These are phyloP conservation scores for Leccinum boreale DNA, from an alignment of 768 basidiomycete genomes.

Conservation along the genomic window DNA sequence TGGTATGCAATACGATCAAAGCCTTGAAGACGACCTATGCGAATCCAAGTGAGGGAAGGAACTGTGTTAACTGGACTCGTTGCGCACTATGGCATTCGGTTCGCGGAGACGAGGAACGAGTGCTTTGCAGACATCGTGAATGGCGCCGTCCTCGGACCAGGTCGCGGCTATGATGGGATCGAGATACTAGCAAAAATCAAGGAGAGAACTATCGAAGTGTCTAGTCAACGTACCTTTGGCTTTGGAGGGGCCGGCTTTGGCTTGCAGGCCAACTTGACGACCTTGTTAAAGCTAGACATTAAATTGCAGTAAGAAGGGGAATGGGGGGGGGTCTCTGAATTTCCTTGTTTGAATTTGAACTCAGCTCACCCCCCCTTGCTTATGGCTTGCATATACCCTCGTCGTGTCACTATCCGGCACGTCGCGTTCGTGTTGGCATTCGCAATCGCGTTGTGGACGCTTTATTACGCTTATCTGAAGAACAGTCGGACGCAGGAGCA, in stretches of 20 bases:
- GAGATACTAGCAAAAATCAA: constrained; percentile 61
- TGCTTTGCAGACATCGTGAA: constrained; percentile 91
- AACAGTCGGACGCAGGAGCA: constrained; percentile 6
- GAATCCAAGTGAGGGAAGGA: neutral
- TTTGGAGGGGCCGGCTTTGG: constrained; percentile 96
- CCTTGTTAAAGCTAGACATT: constrained; percentile 86
- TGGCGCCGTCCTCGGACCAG: constrained; percentile 92
- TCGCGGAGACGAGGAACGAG: constrained; percentile 83
- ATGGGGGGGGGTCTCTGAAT: neutral
- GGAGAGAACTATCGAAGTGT: neutral
- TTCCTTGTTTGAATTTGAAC: constrained; percentile 22
- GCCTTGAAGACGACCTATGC: constrained; percentile 95
- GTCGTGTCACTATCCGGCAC: constrained; percentile 25
- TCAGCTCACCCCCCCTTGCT: constrained; percentile 12
- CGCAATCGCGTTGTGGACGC: constrained; percentile 16
- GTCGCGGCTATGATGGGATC: constrained; percentile 96
- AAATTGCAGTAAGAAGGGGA: neutral
- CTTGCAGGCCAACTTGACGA: constrained; percentile 95
- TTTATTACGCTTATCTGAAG: constrained; percentile 13
- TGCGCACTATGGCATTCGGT: constrained; percentile 82
- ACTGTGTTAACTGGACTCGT: neutral
- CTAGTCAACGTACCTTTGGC: constrained; percentile 63
- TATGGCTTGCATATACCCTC: constrained; percentile 1
- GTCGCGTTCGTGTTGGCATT: constrained; percentile 14
- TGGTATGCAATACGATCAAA: constrained; percentile 89